These are phyloP conservation scores for Metarhizium brunneum DNA, from an alignment of 2,329 filamentous ascomycete species.

Conservation along the genomic window DNA sequence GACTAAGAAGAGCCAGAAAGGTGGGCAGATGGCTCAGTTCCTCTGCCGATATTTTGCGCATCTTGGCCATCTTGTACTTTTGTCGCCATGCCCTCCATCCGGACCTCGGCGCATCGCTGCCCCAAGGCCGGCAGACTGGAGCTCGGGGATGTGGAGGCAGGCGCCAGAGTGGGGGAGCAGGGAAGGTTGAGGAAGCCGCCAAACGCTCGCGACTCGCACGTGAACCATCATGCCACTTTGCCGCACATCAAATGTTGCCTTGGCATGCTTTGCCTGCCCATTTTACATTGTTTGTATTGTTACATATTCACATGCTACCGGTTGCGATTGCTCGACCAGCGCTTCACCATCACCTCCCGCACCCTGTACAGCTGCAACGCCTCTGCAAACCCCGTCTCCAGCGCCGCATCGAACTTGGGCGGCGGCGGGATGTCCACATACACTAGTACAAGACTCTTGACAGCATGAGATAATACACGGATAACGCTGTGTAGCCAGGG, in stretches of 20 bases:
- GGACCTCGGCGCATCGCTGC: too few relatives aligned
- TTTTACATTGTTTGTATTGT: not conserved
- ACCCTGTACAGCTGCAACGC: constrained; percentile 64
- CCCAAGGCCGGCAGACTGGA: too few relatives aligned
- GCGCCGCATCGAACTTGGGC: constrained; percentile 31
- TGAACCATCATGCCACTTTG: not conserved
- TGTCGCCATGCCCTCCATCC: too few relatives aligned
- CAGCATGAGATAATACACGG: constrained; percentile 78
- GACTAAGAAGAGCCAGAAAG: too few relatives aligned
- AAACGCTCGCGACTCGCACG: too few relatives aligned
- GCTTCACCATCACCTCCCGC: constrained; percentile 68
- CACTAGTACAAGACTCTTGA: constrained; percentile 79
- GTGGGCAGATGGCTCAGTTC: too few relatives aligned
- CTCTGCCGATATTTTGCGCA: not conserved
- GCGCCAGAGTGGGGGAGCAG: not conserved
- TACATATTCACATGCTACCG: constrained; percentile 19
- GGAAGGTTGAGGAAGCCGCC: too few relatives aligned
- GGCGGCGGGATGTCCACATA: constrained; percentile 87
- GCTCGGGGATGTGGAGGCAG: not conserved
- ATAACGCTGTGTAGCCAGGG: constrained; percentile 84
- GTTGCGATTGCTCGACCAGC: constrained; percentile 80
- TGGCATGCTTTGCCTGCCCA: not conserved
- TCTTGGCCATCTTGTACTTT: not conserved
- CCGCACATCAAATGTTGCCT: not conserved
- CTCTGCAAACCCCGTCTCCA: constrained; percentile 47